Evolutionary conservation across 768 basidiomycete genomes (phyloP).

Genomic region (Tephrocybe sp.): DNA sequence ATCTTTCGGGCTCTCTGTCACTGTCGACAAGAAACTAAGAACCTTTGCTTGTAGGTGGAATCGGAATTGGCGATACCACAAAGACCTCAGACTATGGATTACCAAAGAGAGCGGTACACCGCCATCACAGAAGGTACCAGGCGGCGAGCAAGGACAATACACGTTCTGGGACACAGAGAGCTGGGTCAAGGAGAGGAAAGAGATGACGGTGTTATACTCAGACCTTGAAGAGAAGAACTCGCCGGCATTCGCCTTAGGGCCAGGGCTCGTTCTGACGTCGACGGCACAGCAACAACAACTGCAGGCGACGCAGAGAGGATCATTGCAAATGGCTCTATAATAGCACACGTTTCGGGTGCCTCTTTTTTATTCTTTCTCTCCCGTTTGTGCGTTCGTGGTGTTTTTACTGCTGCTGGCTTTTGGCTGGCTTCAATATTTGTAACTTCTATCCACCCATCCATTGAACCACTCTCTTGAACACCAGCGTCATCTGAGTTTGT

Average conservation of each 20-base stretch:
- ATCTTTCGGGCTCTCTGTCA: neutral
- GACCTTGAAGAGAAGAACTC: conserved; percentile 73
- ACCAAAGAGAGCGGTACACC: conserved; percentile 84
- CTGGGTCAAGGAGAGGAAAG: conserved; percentile 75
- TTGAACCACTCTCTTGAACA: neutral
- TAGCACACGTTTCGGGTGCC: conserved; percentile 17
- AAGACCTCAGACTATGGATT: conserved; percentile 79
- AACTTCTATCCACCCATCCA: neutral
- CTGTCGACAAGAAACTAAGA: neutral
- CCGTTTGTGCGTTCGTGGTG: conserved; percentile 6
- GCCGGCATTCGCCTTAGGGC: conserved; percentile 56
- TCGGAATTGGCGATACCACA: conserved; percentile 96
- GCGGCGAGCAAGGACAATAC: conserved; percentile 86
- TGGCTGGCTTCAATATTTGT: conserved; percentile 6
- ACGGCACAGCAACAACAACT: conserved; percentile 36
- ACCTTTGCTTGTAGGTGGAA: conserved; percentile 58
- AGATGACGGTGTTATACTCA: conserved; percentile 70
- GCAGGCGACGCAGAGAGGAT: conserved; percentile 34
- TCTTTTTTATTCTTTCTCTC: conserved; percentile 27
- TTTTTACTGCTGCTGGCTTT: conserved; percentile 12
- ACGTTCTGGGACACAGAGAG: conserved; percentile 87
- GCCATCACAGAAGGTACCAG: conserved; percentile 72
- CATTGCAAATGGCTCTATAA: conserved; percentile 53
- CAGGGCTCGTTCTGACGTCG: conserved; percentile 42
- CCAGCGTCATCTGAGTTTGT: no score